Conservation (phyloP, 2,329 filamentous ascomycete species). For the Colletotrichum endophyticum region DNA sequence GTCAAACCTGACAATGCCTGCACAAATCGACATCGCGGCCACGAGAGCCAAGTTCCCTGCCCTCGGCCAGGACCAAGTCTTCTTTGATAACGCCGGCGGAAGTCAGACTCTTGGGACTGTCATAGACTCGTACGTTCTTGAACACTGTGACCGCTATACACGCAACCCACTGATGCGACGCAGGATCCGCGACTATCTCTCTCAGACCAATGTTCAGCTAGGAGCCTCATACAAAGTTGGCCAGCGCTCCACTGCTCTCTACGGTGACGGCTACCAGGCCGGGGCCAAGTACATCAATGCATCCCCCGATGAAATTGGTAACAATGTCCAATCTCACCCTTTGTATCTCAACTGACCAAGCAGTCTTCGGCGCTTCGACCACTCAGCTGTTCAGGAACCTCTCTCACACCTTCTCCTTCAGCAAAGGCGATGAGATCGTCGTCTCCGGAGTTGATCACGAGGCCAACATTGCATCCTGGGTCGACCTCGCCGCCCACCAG, state of each 20-base stretch:
- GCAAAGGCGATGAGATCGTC: constrained; percentile 68
- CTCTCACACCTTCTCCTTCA: constrained; percentile 57
- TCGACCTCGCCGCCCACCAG: constrained; percentile 67
- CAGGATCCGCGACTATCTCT: constrained; percentile 70
- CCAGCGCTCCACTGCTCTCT: constrained; percentile 62
- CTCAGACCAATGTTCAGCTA: constrained; percentile 75
- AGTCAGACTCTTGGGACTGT: constrained; percentile 73
- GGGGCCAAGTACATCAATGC: constrained; percentile 77
- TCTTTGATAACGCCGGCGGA: constrained; percentile 80
- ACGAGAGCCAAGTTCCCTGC: constrained; percentile 71
- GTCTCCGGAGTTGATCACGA: constrained; percentile 78
- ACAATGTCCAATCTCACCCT: not conserved
- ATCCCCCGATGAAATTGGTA: constrained; percentile 66
- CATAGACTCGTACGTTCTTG: constrained; percentile 62
- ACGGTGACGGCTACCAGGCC: constrained; percentile 64
- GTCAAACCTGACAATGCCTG: not conserved
- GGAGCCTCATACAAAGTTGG: constrained; percentile 72
- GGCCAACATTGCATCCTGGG: constrained; percentile 77
- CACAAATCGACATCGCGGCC: constrained; percentile 49
- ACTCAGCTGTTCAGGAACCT: constrained; percentile 80
- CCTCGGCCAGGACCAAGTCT: constrained; percentile 69
- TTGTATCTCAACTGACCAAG: not conserved
- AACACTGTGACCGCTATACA: not conserved
- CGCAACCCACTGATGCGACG: not conserved
- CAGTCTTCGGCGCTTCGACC: constrained; percentile 75